Base-by-base conservation (phyloP, 352 stramenopile species). In the Globisporangium acanthophoron region DNA sequence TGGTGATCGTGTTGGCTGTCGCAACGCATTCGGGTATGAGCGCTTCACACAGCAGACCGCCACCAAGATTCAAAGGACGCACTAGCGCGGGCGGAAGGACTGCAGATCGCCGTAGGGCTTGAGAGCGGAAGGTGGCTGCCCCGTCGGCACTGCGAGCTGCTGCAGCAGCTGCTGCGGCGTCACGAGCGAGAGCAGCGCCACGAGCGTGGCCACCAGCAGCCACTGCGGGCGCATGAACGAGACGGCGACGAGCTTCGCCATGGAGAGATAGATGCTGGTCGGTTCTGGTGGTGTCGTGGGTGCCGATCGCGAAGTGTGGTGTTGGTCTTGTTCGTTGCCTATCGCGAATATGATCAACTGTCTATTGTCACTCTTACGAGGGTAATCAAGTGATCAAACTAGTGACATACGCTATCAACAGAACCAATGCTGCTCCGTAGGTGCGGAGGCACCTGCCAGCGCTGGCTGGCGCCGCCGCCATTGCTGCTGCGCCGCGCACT, bases 41-140 rank as follows among this genome's bases (percentile, higher is more conserved):
- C 5, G 47, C 15, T 8, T 40, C 24, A 52, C 13, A 4, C 37
- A 41, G 37, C 37, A 41, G 12, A 16, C 11, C 8, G 12, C 18
- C 21, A 52, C 3, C 13, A 29, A 33, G 3, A 18, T 21, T 33
- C 1, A 37, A 47, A 24, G 1, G 3, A 56, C 73, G 37, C 65
- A 83, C 73, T 83, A 83, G 39, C 73, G 71, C 27, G 63, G 56
- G n/a, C 73, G 69, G 71, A 83, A 83, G 35, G 68, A 47, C 18
- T 47, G 58, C 21, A 83, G 71, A 52, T 78, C 66, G 3, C 45
- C 63, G 48, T 68, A 80, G 7, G 73, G 70, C 59, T 83, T 83
- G 29, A 61, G 49, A 21, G 61, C 20, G 11, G 73, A 83, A 43
- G 69, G 66, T 13, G 59, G 29, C 27, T 61, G 55, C 2, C 9